Evolutionary conservation across 768 basidiomycete species (phyloP).

Genomic region (Rhodocollybia butyracea): DNA sequence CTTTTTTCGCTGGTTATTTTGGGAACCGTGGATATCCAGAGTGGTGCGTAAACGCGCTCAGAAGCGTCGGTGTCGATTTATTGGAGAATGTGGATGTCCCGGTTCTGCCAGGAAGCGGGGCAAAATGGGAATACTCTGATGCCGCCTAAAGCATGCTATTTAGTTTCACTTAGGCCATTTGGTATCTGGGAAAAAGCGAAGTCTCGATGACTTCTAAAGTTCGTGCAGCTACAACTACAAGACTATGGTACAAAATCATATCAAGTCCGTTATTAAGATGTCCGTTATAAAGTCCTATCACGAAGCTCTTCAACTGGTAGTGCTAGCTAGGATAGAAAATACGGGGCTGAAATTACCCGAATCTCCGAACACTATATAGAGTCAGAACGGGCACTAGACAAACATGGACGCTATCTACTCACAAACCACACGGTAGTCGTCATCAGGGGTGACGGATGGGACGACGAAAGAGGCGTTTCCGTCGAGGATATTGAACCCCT

Average conservation of each 20-base stretch:
- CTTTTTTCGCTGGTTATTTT: constrained; percentile 80
- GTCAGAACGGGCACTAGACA: not conserved
- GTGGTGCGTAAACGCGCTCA: constrained; percentile 86
- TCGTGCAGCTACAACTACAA: too few relatives aligned
- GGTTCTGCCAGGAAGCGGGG: constrained; percentile 58
- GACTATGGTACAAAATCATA: not conserved
- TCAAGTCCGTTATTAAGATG: not conserved
- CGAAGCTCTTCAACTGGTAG: not conserved
- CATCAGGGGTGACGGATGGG: constrained; percentile 9
- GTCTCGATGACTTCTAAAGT: too few relatives aligned
- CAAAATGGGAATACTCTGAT: constrained; percentile 80
- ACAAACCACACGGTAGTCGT: constrained; percentile 1
- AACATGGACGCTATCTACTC: not conserved
- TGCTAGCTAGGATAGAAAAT: not conserved
- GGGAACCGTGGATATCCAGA: constrained; percentile 74
- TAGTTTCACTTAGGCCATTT: not conserved
- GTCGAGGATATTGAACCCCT: constrained; percentile 2
- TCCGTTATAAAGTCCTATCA: not conserved
- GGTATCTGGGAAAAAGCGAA: too few relatives aligned
- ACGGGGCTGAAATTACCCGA: constrained; percentile 2
- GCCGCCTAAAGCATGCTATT: constrained; percentile 6
- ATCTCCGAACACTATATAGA: constrained; percentile 3
- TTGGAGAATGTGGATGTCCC: constrained; percentile 50
- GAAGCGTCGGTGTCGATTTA: constrained; percentile 81
- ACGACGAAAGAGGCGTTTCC: constrained; percentile 3